Base-by-base conservation (phyloP, 2,329 filamentous ascomycete genomes). In the Botrytis sinoallii region DNA sequence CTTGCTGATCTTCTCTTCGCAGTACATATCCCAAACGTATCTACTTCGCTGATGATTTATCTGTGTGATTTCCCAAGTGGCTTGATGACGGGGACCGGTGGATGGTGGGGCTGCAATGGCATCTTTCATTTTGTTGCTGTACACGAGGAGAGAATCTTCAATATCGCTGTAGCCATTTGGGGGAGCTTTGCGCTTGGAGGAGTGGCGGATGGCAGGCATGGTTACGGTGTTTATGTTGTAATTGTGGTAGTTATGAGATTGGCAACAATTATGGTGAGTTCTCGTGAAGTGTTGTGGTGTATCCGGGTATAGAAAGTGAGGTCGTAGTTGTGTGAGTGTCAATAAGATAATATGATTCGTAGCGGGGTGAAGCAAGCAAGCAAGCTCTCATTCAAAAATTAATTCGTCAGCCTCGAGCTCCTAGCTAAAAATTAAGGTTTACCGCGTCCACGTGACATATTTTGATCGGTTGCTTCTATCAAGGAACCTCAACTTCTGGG, bases 1-100 rank as follows among this genome's bases (percentile, higher is more conserved):
- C 84, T 93, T 95, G 83, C 90, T 93, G 82, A 99, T 98, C 70
- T 95, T 95, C 84, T 98, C 93, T 83, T 97, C 92, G 84, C 98
- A 99, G 85, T 98, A 98, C 66, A 99, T 87, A 81, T 98, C 96
- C 85, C 98, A 99, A 76, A 99, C 92, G 84, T 99, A 99, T 81
- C 94, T 90, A 75, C 85, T 91, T 85, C 95, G 90, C 84, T 98
- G 94, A 84, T 99, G 96, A 38, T 92, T 92, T 81, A 99, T 98
- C 83, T 98, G 95, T 81, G 99, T 98, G 77, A 99, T 94, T 75
- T 96, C 95, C 96, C 96, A 99, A 77, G 95, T 89, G 78, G 93
- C 93, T 84, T 98, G 94, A 81, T 98, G 92, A 82, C 95, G 95
- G 2, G 89, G 88, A 0, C 89, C 93, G 87, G 88, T 94, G 88